Conservation (phyloP, 139 green algal genomes). For the Asterochloris sp. region DNA sequence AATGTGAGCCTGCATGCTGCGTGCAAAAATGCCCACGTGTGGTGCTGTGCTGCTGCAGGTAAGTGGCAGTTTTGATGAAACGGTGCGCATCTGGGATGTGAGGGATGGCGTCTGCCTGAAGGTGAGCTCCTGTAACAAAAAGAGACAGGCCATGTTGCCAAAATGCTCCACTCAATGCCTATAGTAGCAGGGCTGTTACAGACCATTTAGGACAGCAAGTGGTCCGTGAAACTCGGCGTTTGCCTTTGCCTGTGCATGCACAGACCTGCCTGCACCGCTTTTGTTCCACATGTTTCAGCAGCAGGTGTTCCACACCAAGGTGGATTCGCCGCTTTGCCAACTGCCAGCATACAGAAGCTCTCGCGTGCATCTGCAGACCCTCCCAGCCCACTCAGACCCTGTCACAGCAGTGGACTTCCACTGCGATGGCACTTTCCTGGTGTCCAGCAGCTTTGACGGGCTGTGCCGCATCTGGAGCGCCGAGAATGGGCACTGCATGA, state of each 20-base stretch:
- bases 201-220: no score
- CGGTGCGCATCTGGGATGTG: conserved; percentile 83
- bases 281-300: no score
- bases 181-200: no score
- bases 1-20: not conserved
- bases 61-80: conserved; percentile 90
- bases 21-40: not conserved
- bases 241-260: no score
- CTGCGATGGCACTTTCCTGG: conserved; percentile 69
- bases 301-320: no score
- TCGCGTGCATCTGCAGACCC: conserved; percentile 28
- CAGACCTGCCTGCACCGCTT: no score
- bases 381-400: conserved; percentile 91
- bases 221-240: no score
- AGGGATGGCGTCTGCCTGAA: conserved; percentile 39
- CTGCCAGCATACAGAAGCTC: no score
- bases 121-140: not conserved
- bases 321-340: not conserved
- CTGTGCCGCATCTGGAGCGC: conserved; percentile 58
- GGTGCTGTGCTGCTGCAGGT: conserved; percentile 40
- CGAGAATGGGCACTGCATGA: conserved; percentile 76
- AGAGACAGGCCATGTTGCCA: no score
- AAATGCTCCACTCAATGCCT: no score
- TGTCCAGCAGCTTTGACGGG: conserved; percentile 77
- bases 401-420: conserved; percentile 78